Evolutionary conservation across 2,329 filamentous ascomycete species (phyloP).

Genomic region (Microascus cirrosus): DNA sequence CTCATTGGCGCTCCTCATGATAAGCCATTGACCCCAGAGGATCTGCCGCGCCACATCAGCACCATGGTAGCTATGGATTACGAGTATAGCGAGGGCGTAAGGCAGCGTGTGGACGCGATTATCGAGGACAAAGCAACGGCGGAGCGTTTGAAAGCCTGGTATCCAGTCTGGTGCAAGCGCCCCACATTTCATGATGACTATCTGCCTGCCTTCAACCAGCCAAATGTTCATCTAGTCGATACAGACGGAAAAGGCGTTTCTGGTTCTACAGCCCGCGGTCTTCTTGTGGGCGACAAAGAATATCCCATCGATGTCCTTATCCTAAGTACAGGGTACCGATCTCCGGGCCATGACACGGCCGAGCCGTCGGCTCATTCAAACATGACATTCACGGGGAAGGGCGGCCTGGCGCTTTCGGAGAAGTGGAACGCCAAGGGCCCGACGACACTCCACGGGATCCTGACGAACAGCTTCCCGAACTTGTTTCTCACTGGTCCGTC

Average conservation of each 20-base stretch:
- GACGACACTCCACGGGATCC: constrained; percentile 39
- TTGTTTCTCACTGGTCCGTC: constrained; percentile 32
- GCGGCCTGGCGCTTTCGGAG: constrained; percentile 28
- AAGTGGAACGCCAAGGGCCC: constrained; percentile 30
- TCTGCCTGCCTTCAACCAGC: constrained; percentile 43
- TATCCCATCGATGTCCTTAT: constrained; percentile 21
- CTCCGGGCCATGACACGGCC: constrained; percentile 5
- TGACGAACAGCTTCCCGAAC: constrained; percentile 40
- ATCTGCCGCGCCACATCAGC: constrained; percentile 11
- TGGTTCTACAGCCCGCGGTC: constrained; percentile 27
- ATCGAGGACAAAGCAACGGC: constrained; percentile 40
- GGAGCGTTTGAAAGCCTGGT: constrained; percentile 44
- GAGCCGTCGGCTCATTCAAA: constrained; percentile 9
- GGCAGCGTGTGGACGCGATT: constrained; percentile 30
- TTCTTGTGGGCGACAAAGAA: constrained; percentile 34
- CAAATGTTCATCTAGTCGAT: constrained; percentile 49
- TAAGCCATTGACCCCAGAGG: constrained; percentile 8
- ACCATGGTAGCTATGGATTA: constrained; percentile 23
- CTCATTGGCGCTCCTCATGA: constrained; percentile 17
- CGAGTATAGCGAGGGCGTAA: constrained; percentile 25
- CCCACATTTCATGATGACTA: constrained; percentile 51
- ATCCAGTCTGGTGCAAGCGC: constrained; percentile 51
- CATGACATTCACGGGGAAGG: constrained; percentile 26
- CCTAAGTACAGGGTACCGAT: constrained; percentile 23
- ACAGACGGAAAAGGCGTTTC: constrained; percentile 43